These are phyloP conservation scores for Ogataea pini DNA, from an alignment of 805 yeast species.

Conservation along the genomic window DNA sequence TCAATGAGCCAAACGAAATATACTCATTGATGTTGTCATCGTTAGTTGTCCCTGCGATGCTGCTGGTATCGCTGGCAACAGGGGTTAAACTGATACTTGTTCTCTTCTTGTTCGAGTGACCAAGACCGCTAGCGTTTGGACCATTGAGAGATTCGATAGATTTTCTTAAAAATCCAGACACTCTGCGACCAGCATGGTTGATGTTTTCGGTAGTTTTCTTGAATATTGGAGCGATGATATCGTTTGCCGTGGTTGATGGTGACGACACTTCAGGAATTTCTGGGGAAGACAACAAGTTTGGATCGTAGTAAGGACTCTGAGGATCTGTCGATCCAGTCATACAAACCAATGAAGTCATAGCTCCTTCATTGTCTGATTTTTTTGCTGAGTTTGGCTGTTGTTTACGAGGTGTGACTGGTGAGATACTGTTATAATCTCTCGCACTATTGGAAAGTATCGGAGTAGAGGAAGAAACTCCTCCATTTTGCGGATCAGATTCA, in stretches of 20 bases:
- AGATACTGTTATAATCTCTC: constrained; percentile 2
- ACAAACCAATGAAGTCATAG: constrained; percentile 22
- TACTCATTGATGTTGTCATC: constrained; percentile 32
- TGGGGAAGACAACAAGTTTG: constrained; percentile 9
- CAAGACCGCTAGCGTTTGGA: constrained; percentile 4
- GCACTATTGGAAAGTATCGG: constrained; percentile 12
- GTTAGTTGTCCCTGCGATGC: not conserved
- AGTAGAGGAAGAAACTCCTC: constrained; percentile 3
- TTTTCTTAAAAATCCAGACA: constrained; percentile 29
- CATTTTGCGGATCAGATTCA: constrained; percentile 5
- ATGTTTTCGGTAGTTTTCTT: constrained; percentile 29
- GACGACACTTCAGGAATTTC: constrained; percentile 11
- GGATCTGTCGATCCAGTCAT: constrained; percentile 26
- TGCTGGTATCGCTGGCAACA: constrained; percentile 4
- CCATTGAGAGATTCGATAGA: constrained; percentile 25
- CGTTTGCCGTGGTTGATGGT: constrained; percentile 16
- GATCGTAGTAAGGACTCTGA: constrained; percentile 27
- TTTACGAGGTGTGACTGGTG: constrained; percentile 23
- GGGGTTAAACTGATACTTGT: constrained; percentile 8
- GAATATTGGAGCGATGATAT: constrained; percentile 26
- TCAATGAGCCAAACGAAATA: constrained; percentile 43
- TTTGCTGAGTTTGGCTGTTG: constrained; percentile 5
- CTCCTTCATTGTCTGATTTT: constrained; percentile 14
- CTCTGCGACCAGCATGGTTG: constrained; percentile 29
- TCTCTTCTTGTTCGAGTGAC: constrained; percentile 1